Evolutionary conservation across 1,284 basidiomycete species (phyloP), one percentile per base, ranked within the genome.

Genomic region (Pseudozyma sp.): DNA sequence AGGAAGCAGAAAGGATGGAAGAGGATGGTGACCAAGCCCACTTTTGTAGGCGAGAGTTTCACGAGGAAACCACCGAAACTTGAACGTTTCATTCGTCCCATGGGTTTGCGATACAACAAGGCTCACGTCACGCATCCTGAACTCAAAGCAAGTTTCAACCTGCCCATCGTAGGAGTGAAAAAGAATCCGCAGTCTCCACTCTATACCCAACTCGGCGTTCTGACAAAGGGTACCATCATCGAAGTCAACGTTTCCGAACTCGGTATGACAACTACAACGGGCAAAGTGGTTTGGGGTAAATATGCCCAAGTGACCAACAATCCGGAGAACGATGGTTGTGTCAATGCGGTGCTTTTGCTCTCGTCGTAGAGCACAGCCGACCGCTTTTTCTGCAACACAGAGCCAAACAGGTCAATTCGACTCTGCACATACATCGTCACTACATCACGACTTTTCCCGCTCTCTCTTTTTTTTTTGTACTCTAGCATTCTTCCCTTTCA

Each of bases 121-220:
- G 97, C 95, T 3, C 98, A 99, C 83, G 95, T 99, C 18, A 99
- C 97, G 11, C 97, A 99, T 88, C 96, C 96, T 75, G 95, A 98
- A 83, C 88, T 98, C 62, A 97, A 97, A 86, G 96, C 96, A 10
- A 99, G 97, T 0, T 99, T 99, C 90, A 97, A 99, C 86, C 88
- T 99, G 3, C 95, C 97, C 73, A 99, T 99, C 79, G 89, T 99
- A 49, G 94, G 94, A 59, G 96, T 99, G 73, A 99, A 99, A 89
- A 99, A 99, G 89, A 99, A 99, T 85, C 97, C 97, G 13, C 96
- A 99, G 85, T 97, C 95, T 31, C 97, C 97, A 0, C 94, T 99
- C 90, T 96, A 96, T 85, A 88, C 88, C 12, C 87, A 89, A 61
- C 90, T 96, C 21, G 97, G 97, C 70, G 97, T 99, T 21, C 89